A percentile compares a stretch with the other conserved stretches of the same genome.
Evolutionary conservation across 1,284 basidiomycete species (phyloP).

Genomic region (Puccinia coronata): DNA sequence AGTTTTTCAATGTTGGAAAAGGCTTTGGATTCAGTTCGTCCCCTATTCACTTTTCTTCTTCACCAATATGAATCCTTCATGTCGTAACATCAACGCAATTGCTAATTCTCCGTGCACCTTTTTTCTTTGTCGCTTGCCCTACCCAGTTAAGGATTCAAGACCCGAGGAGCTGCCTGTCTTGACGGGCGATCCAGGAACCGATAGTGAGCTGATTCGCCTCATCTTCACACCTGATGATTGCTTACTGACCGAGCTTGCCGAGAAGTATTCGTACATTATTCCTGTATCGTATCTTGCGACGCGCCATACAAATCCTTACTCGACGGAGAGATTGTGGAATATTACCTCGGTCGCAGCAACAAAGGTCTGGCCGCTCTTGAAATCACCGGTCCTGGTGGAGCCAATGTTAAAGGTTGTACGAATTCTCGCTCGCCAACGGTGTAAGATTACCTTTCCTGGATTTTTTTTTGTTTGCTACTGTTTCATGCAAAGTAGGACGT

Average conservation of each 20-base stretch:
- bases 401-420: constrained; percentile 31
- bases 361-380: constrained; percentile 48
- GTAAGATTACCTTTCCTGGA: constrained; percentile 6
- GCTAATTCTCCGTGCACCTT: too few species aligned
- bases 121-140: background rate
- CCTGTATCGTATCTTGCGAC: constrained; percentile 43
- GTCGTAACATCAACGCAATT: too few species aligned
- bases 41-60: background rate
- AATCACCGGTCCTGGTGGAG: constrained; percentile 44
- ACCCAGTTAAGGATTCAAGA: constrained; percentile 38
- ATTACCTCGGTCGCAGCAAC: constrained; percentile 40
- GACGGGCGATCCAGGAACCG: constrained; percentile 46
- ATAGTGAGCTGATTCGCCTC: background rate
- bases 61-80: too few species aligned
- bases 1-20: constrained; percentile 50
- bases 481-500: too few species aligned
- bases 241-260: background rate
- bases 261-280: constrained; percentile 48
- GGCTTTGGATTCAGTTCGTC: constrained; percentile 45
- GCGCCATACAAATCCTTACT: constrained; percentile 47
- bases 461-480: background rate
- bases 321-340: constrained; percentile 48
- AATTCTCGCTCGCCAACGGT: constrained; percentile 32
- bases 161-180: constrained; percentile 41
- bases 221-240: background rate